Evolutionary conservation across 495 filamentous ascomycete species (phyloP), one percentile per base, ranked within the genome.

Genomic region (Podospora australis): DNA sequence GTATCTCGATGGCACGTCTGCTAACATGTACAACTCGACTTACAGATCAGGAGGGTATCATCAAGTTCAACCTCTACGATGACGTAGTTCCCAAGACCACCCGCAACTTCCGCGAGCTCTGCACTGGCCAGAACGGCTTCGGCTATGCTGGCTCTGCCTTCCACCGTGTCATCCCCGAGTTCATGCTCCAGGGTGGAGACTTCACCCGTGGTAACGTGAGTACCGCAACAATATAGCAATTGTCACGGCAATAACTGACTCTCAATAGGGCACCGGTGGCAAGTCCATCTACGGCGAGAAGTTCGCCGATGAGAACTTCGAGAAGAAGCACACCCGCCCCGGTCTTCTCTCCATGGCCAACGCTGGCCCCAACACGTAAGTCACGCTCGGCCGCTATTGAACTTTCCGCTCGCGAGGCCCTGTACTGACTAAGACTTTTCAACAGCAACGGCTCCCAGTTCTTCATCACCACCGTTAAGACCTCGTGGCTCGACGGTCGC

Each of bases 121-220:
- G 90, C 79, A 95, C 90, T 24, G 85, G 84, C 60, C 84, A 89
- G 78, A 88, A 91, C 71, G 92, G 94, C 59, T 83, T 81, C 60
- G 91, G 88, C 55, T 84, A 79, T 67, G 81, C 84, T 71, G 81
- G 81, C 60, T 92, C 87, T 46, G 70, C 67, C 45, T 97, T 97
- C 83, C 92, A 99, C 79, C 88, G 92, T 60, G 82, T 99, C 58
- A 99, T 99, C 69, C 85, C 86, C 46, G 60, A 80, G 25, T 99
- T 99, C 82, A 99, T 99, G 92, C 87, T 96, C 67, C 92, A 99
- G 78, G 92, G 94, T 68, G 92, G 92, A 77, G 92, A 99, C 80
- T 99, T 97, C 79, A 99, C 92, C 67, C 85, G 83, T 65, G 82
- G 83, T 67, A 96, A 99, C 68, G 87, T 90, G 66, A 71, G 84